Base-by-base conservation (phyloP, 257 asterid genomes). In the Eustoma russellianum region DNA sequence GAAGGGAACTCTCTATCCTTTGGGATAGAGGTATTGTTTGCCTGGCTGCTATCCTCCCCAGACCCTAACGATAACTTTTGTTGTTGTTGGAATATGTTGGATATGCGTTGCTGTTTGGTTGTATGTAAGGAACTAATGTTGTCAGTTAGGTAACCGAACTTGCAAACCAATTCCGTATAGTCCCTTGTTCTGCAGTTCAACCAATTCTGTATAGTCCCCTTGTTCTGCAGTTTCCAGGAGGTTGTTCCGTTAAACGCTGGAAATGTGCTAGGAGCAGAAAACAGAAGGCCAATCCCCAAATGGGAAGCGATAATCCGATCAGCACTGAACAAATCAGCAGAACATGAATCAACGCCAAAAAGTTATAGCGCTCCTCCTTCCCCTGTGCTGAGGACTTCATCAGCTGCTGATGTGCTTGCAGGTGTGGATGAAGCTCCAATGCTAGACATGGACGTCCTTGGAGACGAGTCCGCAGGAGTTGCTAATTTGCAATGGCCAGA, bases 231-330 rank as follows among this genome's bases (percentile, higher is more conserved):
- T 24, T 83, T 88, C 58, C 97, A 88, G 72, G 97, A 85, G 65
- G 92, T 88, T 61, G 97, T 88, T 50, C 97, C 97, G 48, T 55
- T 89, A 52, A 89, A 59, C 52, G 97, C 95, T 57, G 94, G 94
- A 46, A 89, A 89, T 46, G 94, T 88, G 52, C 71, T 88, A 5
- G 97, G 94, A 59, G 87, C 97, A 46, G 97, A 88, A 68, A 85
- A 63, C 24, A 62, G 85, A 63, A 57, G 77, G 56, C 92, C 94
- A 12, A 83, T 85, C 33, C 80, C 73, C 18, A 83, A 83, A 70
- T 89, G 95, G 97, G 95, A 85, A 52, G 58, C 83, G 0, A 75
- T 83, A 30, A 89, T 89, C 46, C 94, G 97, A 8, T 70, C 59
- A 45, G 76, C 94, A 7, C 63, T 89, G 61, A 89, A 89, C 67